Base-by-base conservation (phyloP, 176 grass and related monocot species). In the Otatea glauca region DNA sequence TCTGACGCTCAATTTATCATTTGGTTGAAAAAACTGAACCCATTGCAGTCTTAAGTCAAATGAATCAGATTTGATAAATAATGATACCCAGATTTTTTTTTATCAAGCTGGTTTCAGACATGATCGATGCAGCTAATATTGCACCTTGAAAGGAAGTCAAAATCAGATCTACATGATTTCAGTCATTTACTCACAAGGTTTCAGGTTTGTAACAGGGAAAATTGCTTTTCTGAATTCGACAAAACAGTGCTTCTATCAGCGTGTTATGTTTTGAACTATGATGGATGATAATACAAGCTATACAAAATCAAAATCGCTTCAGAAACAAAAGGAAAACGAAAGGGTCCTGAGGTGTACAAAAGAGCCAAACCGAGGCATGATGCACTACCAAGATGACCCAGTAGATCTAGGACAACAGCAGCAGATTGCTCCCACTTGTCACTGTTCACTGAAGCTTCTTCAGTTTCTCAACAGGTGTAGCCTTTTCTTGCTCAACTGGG, bases 391-490 rank as follows among this genome's bases (percentile, higher is more conserved):
- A 48, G 65, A 77, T 65, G 72, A 44, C 86, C 66, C 72, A 82
- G 54, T 71, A 81, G 62, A 79, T 77, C 79, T 79, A 79, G 61
- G 48, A 82, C 65, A 86, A 41, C 29, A 78, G 73, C 68, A 88
- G 69, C 82, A 72, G 50, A 74, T 16, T 78, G 37, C 74, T 77
- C 74, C 77, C 48, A 39, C 25, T 42, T 68, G 39, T 23, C 45
- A 34, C n/a, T 72, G 13, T 86, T 87, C 79, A 92, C 25, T 92
- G 70, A 47, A 93, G 75, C 74, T 97, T 97, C 92, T 98, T 98
- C 76, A 86, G 72, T 74, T 89, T 81, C 44, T 92, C 55, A 56
- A 69, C 43, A 72, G 78, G 76, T 27, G 78, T 24, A 14, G 51
- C 14, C 84, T 94, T 94, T 16, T 89, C 81, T 86, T 92, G 92